These are phyloP conservation scores for Phylloporus arenicola DNA, from an alignment of 768 basidiomycete species.

Conservation along the genomic window DNA sequence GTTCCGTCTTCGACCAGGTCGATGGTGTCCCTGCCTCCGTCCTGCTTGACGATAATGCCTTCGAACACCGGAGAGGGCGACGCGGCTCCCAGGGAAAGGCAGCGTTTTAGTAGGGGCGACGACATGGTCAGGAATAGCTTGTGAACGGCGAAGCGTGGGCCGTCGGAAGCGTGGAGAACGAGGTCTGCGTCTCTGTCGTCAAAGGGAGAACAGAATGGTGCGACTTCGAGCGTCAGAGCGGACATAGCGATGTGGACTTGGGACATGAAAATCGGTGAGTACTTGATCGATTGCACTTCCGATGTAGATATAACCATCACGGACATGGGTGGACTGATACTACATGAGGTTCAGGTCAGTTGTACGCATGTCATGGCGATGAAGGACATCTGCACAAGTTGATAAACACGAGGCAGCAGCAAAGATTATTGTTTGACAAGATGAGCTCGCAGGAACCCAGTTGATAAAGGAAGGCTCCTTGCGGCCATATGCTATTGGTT, in stretches of 20 bases:
- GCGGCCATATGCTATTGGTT: slow-evolving; percentile 6
- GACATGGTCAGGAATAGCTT: slow-evolving; percentile 38
- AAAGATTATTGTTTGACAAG: slow-evolving; percentile 5
- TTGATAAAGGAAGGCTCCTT: slow-evolving; percentile 14
- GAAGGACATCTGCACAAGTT: slow-evolving; percentile 8
- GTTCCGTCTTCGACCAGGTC: slow-evolving; percentile 30
- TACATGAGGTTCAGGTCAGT: slow-evolving; percentile 29
- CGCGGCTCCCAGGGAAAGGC: slow-evolving; percentile 20
- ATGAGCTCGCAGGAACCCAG: neutral
- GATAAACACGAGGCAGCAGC: slow-evolving; percentile 24
- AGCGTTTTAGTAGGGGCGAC: slow-evolving; percentile 37
- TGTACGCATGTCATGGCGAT: slow-evolving; percentile 22
- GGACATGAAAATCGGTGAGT: slow-evolving; percentile 24
- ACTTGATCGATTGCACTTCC: slow-evolving; percentile 12
- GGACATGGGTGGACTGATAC: slow-evolving; percentile 10
- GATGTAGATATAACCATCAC: slow-evolving; percentile 25
- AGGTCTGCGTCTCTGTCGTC: slow-evolving; percentile 38
- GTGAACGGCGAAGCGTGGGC: slow-evolving; percentile 40
- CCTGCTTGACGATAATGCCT: slow-evolving; percentile 19
- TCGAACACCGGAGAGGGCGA: slow-evolving; percentile 28
- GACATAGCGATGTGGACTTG: slow-evolving; percentile 23
- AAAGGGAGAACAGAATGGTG: slow-evolving; percentile 32
- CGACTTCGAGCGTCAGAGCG: slow-evolving; percentile 26
- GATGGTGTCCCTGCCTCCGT: slow-evolving; percentile 23
- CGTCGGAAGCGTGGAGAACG: slow-evolving; percentile 39